These are phyloP conservation scores for Psidium guajava DNA, from an alignment of 345 rosid genomes.

Conservation along the genomic window DNA sequence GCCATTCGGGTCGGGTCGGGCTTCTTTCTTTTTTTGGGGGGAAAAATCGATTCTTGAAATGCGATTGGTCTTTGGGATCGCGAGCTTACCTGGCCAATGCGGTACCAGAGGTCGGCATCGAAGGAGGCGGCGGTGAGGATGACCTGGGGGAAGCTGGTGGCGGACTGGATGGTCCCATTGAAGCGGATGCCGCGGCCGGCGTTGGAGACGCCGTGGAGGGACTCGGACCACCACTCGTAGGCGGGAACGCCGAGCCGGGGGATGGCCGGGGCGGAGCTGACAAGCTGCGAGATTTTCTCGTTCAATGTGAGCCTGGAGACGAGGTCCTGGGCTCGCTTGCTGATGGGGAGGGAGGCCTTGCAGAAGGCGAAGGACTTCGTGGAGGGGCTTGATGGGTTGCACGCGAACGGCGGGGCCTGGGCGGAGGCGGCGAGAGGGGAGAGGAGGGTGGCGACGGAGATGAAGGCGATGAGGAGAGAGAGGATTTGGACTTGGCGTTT, in stretches of 20 bases:
- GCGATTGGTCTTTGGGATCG: not conserved
- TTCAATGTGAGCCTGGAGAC: conserved; percentile 61
- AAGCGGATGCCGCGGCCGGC: conserved; percentile 48
- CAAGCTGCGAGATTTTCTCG: conserved; percentile 79
- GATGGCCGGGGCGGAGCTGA: conserved; percentile 53
- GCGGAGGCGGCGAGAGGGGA: not conserved
- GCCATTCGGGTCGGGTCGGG: not conserved
- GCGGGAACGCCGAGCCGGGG: conserved; percentile 68
- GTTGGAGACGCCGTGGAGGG: conserved; percentile 64
- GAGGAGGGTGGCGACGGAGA: not conserved
- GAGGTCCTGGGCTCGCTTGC: conserved; percentile 51
- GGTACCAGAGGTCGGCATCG: conserved; percentile 60
- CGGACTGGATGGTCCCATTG: conserved; percentile 39
- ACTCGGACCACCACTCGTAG: conserved; percentile 96
- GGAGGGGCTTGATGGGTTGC: conserved; percentile 38
- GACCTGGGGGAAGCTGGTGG: conserved; percentile 91
- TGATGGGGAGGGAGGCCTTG: conserved; percentile 37
- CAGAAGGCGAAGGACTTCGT: conserved; percentile 45
- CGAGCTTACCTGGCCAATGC: conserved; percentile 60
- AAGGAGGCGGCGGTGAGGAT: conserved; percentile 78
- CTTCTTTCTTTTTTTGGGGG: not conserved
- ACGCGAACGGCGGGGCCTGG: conserved; percentile 41
- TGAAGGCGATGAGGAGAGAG: not conserved
- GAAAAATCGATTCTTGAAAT: not conserved
- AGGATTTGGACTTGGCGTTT: not conserved